Evolutionary conservation across 1,284 basidiomycete species (phyloP), one percentile per base, ranked within the genome.

Genomic region (Leccinum idahoense): DNA sequence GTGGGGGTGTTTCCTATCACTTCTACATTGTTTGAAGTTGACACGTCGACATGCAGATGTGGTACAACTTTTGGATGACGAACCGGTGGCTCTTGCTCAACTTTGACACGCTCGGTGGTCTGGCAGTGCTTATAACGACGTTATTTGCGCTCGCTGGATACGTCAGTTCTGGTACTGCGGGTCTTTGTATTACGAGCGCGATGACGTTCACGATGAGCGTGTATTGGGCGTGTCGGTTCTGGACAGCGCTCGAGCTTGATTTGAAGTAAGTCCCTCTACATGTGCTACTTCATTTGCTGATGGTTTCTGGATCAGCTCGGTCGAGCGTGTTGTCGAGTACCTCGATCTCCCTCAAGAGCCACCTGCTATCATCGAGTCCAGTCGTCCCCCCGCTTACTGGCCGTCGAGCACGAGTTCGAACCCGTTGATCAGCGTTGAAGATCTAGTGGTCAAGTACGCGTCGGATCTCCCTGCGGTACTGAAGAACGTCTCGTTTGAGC

Each of bases 291-390:
- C 3, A 6, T 51, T 46, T 56, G 91, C 75, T 85, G 86, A 26
- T 86, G 93, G 8, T 90, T 94, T 75, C 84, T 89, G 10, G 7
- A 57, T n/a, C 32, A 96, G 54, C 84, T 92, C 32, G 7, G 89
- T 96, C 6, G 95, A 97, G 75, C 88, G 94, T 63, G 83, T 96
- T 7, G 85, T 92, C 4, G 94, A 96, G 78, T 96, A 96, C 71
- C 83, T 96, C 18, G 83, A 90, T 60, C 80, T 96, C n/a, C 90
- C 92, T 1, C 90, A 92, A 71, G 94, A 96, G 72, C 87, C 93
- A 4, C 87, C 93, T 1, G 80, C 87, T 0, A 71, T 89, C 62
- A 87, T 93, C 58, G 85, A 88, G 62, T 81, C 81, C 1, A 81
- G 81, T 59, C 83, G 88, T 5, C 86, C 86, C 2, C 92, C 92